Conservation (phyloP, 768 basidiomycete species). For the Mycena kentingensis region DNA sequence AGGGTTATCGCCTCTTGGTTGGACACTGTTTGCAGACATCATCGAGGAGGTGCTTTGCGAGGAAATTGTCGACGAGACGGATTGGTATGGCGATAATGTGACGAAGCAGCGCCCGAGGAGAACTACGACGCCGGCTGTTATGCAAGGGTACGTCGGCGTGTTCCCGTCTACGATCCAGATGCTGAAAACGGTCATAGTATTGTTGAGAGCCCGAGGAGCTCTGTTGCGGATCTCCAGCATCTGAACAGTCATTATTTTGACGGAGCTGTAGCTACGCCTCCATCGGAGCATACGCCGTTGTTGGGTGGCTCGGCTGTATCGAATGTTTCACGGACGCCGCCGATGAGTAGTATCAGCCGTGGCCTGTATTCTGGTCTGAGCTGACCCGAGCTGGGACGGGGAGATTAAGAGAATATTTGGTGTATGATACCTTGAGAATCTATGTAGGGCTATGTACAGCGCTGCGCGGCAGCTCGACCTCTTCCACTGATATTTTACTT, state of each 20-base stretch:
- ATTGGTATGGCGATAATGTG: conserved; percentile 85
- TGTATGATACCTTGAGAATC: too few species aligned
- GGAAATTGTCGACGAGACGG: conserved; percentile 95
- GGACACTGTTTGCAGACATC: conserved; percentile 49
- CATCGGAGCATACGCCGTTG: not conserved
- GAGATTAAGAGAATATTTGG: too few species aligned
- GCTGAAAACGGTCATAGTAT: not conserved
- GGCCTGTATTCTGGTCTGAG: not conserved
- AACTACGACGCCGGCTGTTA: conserved; percentile 69
- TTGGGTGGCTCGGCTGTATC: not conserved
- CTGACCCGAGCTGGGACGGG: not conserved
- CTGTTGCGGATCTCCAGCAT: not conserved
- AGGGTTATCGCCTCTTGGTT: not conserved
- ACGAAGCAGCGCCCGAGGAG: conserved; percentile 75
- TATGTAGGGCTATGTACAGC: too few species aligned
- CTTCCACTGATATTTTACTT: too few species aligned
- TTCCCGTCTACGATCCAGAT: not conserved
- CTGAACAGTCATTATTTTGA: not conserved
- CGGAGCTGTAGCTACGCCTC: not conserved
- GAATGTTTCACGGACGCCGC: not conserved
- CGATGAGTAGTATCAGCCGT: not conserved
- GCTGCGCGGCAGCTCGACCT: too few species aligned
- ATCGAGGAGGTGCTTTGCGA: conserved; percentile 95
- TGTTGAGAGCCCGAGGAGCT: not conserved
- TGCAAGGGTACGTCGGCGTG: conserved; percentile 65